Evolutionary conservation across 2,329 filamentous ascomycete species (phyloP), one percentile per base, ranked within the genome.

Genomic region (Juglanconis sp.): DNA sequence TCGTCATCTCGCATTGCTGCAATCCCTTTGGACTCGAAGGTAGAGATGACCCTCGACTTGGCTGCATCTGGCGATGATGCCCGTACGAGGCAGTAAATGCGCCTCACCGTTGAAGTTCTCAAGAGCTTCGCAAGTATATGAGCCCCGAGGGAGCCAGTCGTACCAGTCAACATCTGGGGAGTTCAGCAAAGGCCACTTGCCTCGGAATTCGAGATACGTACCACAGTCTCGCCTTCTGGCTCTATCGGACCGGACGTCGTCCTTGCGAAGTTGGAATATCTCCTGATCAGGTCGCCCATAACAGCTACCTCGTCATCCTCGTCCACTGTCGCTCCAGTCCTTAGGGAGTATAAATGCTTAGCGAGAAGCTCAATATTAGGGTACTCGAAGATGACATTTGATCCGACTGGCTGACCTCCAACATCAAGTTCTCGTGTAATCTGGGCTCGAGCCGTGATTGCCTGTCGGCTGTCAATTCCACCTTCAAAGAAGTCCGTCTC

Each of bases 121-220:
- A 82, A 80, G 13, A 90, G 78, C n/a, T 85, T 80, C 3, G 81
- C 79, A 1, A 85, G 76, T 1, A 87, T 73, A 64, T 88, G 85
- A 0, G 83, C 78, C 1, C 87, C 87, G 0, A 90, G 75, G 1
- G 86, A 87, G 1, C 87, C 87, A 0, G 87, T 90, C 0, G 82
- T 81, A 1, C 87, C 87, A 0, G 87, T 90, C 3, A 90, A 69
- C 1, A 86, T 24, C 24, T 24, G 24, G 24, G 24, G 24, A 24
- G 2, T 24, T 24, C 24, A 24, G 24, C 24, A 24, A 24, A 24
- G 24, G 24, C 24, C 24, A 24, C 24, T 24, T 24, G 24, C 24
- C 24, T 24, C 24, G 24, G 24, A 24, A 24, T 2, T 24, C 24
- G 24, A 24, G 24, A 24, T 24, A 24, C 24, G 24, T 24, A 24